phyloP scores from a whole-genome alignment of 495 filamentous ascomycete genomes.

The Hypomontagnella submonticulosa region DNA sequence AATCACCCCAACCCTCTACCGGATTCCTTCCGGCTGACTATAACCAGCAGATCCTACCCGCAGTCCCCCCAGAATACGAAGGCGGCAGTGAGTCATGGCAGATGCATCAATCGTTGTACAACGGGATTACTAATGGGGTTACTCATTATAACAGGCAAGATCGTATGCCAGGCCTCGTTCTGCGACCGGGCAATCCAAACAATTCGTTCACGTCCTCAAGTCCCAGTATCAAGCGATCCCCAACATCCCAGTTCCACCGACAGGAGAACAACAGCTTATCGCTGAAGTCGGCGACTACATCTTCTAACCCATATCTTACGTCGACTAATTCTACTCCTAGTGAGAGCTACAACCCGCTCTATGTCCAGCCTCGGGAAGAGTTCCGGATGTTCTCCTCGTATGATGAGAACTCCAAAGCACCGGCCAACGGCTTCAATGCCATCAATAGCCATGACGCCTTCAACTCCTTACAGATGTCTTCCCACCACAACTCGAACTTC shows the following conservation, averaged over 20 bases:
- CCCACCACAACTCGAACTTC: constrained; percentile 18
- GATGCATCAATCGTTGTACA: constrained; percentile 5
- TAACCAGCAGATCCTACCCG: constrained; percentile 30
- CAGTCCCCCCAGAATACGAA: constrained; percentile 23
- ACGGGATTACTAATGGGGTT: constrained; percentile 27
- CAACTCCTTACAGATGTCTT: constrained; percentile 39
- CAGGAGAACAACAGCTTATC: constrained; percentile 41
- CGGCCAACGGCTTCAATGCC: constrained; percentile 42
- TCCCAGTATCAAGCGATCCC: constrained; percentile 27
- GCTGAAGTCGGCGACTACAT: constrained; percentile 30
- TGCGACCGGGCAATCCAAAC: constrained; percentile 48
- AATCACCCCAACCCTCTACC: constrained; percentile 14
- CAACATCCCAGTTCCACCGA: constrained; percentile 24
- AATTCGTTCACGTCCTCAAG: constrained; percentile 40
- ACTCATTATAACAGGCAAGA: constrained; percentile 39
- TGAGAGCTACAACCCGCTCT: constrained; percentile 58
- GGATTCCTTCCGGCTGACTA: constrained; percentile 37
- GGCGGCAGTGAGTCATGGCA: constrained; percentile 44
- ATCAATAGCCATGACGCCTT: constrained; percentile 41
- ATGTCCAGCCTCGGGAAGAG: constrained; percentile 48
- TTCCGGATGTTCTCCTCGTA: constrained; percentile 48
- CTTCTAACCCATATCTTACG: constrained; percentile 49
- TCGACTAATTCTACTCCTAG: constrained; percentile 46
- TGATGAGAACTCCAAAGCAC: constrained; percentile 47
- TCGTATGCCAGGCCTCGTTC: constrained; percentile 37